These are phyloP conservation scores for Choiromyces venosus DNA, from an alignment of 495 filamentous ascomycete genomes.

Conservation along the genomic window DNA sequence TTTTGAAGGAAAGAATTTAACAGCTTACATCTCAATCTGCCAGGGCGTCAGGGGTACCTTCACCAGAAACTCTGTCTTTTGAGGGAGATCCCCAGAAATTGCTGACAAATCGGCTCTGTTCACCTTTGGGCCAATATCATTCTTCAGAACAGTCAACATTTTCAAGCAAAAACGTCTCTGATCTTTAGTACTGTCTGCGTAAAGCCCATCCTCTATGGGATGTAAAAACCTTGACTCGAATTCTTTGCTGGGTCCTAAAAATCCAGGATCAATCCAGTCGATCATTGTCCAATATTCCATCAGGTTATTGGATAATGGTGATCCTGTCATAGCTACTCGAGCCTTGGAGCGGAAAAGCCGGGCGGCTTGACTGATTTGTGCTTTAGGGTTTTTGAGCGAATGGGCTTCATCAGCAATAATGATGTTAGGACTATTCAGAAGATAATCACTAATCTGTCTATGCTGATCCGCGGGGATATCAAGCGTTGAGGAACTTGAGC, in stretches of 20 bases:
- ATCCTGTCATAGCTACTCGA: slow-evolving; percentile 82
- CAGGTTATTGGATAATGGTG: slow-evolving; percentile 77
- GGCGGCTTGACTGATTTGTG: slow-evolving; percentile 52
- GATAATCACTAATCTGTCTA: slow-evolving; percentile 44
- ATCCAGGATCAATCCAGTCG: slow-evolving; percentile 77
- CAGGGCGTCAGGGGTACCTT: slow-evolving; percentile 62
- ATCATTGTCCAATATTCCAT: slow-evolving; percentile 80
- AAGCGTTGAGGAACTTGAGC: slow-evolving; percentile 15
- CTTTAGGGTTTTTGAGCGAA: slow-evolving; percentile 58
- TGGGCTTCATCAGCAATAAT: slow-evolving; percentile 90
- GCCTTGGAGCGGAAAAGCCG: slow-evolving; percentile 58
- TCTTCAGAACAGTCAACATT: slow-evolving; percentile 64
- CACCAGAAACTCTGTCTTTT: slow-evolving; percentile 77
- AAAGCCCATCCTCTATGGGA: slow-evolving; percentile 68
- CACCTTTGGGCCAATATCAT: slow-evolving; percentile 71
- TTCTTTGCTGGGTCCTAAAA: slow-evolving; percentile 59
- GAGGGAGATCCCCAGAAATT: slow-evolving; percentile 58
- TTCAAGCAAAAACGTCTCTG: slow-evolving; percentile 57
- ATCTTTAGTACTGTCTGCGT: slow-evolving; percentile 52
- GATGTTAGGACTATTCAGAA: slow-evolving; percentile 61
- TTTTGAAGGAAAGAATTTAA: background rate
- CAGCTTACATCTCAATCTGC: slow-evolving; percentile 50
- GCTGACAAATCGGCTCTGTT: slow-evolving; percentile 65
- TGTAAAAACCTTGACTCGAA: slow-evolving; percentile 64
- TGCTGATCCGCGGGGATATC: slow-evolving; percentile 42